Evolutionary conservation across 2,329 filamentous ascomycete genomes (phyloP).

Genomic region (Fusarium hostae): DNA sequence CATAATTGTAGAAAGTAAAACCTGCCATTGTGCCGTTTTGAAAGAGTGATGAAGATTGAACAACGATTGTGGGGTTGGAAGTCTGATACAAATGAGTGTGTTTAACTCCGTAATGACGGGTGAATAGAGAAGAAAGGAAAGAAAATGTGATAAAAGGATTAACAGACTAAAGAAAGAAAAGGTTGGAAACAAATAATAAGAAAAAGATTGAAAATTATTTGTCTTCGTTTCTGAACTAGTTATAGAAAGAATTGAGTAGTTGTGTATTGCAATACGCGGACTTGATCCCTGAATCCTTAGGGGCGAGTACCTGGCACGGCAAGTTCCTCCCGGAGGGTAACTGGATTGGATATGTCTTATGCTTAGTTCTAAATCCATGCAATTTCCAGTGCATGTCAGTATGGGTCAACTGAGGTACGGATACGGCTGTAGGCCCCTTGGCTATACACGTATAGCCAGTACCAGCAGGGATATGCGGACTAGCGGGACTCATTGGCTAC

Average conservation of each 20-base stretch:
- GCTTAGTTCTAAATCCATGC: neutral
- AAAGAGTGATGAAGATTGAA: neutral
- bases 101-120: neutral
- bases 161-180: neutral
- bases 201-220: neutral
- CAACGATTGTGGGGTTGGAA: neutral
- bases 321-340: neutral
- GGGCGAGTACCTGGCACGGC: neutral
- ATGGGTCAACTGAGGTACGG: neutral
- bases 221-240: neutral
- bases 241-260: neutral
- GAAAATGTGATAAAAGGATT: neutral
- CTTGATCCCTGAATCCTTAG: neutral
- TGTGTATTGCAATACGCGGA: neutral
- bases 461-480: neutral
- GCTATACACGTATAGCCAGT: neutral
- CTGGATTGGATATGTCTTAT: neutral
- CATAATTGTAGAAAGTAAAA: constrained; percentile 56
- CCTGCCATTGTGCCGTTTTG: neutral
- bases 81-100: neutral
- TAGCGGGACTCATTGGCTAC: too few relatives aligned
- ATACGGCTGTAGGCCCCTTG: neutral
- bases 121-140: neutral
- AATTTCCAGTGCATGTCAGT: accelerated
- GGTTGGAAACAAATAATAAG: too few relatives aligned